These are phyloP conservation scores for Calocybe cyanea DNA, from an alignment of 768 basidiomycete species.

Conservation along the genomic window DNA sequence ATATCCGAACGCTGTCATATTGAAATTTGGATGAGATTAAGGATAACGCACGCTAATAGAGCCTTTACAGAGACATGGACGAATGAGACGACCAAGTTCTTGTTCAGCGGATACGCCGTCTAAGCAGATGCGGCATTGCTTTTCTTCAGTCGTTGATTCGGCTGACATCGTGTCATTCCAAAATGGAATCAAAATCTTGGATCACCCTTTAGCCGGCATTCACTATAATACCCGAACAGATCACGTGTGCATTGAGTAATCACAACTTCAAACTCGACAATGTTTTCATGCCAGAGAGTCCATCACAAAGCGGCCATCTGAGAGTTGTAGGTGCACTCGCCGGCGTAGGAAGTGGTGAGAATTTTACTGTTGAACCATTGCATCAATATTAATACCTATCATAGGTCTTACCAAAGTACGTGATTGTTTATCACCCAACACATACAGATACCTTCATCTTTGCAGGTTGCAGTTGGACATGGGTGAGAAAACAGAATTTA, in stretches of 20 bases:
- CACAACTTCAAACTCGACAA: neutral
- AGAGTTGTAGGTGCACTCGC: conserved; percentile 54
- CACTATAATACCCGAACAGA: conserved; percentile 4
- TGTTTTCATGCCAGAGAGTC: conserved; percentile 28
- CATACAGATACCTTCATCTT: neutral
- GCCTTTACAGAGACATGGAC: conserved; percentile 78
- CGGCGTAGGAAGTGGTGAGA: conserved; percentile 59
- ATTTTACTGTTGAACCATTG: neutral
- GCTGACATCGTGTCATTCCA: conserved; percentile 15
- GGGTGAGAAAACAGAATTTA: conserved; percentile 53
- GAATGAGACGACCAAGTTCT: conserved; percentile 71
- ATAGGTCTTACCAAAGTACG: conserved; percentile 50
- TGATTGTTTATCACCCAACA: neutral
- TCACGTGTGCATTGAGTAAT: neutral
- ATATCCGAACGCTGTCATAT: conserved; percentile 12
- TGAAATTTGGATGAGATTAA: conserved; percentile 11
- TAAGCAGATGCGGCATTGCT: conserved; percentile 83
- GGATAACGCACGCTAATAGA: conserved; percentile 55
- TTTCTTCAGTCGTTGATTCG: conserved; percentile 34
- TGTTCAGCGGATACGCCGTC: conserved; percentile 59
- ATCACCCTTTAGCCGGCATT: conserved; percentile 3
- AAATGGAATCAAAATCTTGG: neutral
- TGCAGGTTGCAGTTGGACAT: conserved; percentile 66
- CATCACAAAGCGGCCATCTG: conserved; percentile 30
- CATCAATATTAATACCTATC: neutral